Evolutionary conservation across 352 stramenopile genomes (phyloP), one percentile per base, ranked within the genome.

Genomic region (Plasmopara viticola): DNA sequence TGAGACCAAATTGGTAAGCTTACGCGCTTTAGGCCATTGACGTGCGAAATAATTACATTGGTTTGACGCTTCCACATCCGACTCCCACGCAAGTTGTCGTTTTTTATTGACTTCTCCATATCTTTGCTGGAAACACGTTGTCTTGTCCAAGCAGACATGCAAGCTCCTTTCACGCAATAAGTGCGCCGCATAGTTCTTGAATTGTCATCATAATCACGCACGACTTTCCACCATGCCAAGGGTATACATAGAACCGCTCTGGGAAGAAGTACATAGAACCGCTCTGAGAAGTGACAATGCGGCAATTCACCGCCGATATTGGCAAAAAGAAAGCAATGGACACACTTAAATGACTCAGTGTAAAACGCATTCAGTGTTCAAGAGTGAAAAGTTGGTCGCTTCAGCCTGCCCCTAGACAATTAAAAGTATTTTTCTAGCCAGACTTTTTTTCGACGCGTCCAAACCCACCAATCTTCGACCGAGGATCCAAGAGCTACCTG

Each of bases 321-420:
- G 8, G 70, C 64, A 46, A 84, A 71, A 55, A 75, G 83, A 42
- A 78, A 83, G 77, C 66, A 34, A 67, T 67, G 0, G 56, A 60
- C 15, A 78, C 66, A 9, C 84, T 33, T 8, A 84, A 34, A 34
- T 80, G 63, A 12, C 74, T 71, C 7, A 83, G 33, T 0, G 62
- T 66, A 38, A 87, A n/a, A n/a, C n/a, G n/a, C n/a, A n/a, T n/a
- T n/a, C n/a, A n/a, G n/a, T n/a, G n/a, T n/a, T n/a, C n/a, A n/a
- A n/a, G n/a, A n/a, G n/a, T n/a, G n/a, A n/a, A n/a, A n/a, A n/a
- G n/a, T n/a, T n/a, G n/a, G n/a, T n/a, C n/a, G n/a, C n/a, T n/a
- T n/a, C n/a, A n/a, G n/a, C n/a, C n/a, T n/a, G n/a, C n/a, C n/a
- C n/a, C n/a, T n/a, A n/a, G n/a, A n/a, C n/a, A n/a, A n/a, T n/a